Evolutionary conservation across 2,329 filamentous ascomycete species (phyloP).

Genomic region (Chrysoporthe austroafricana): DNA sequence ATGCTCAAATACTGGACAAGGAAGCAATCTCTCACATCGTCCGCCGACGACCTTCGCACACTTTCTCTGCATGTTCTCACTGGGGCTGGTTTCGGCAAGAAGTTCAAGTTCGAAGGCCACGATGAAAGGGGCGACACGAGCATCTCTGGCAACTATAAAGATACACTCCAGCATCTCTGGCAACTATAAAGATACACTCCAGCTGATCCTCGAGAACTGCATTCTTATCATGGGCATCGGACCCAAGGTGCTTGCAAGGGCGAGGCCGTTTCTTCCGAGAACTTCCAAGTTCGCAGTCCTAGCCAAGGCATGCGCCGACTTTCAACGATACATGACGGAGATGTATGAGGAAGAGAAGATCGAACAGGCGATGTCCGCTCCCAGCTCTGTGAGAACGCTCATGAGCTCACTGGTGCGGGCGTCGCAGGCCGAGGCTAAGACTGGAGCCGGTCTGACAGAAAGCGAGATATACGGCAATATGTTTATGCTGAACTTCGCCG

Average conservation of each 20-base stretch:
- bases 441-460: slow-evolving; percentile 37
- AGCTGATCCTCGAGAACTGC: slow-evolving; percentile 37
- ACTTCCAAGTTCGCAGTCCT: slow-evolving; percentile 34
- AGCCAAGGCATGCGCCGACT: slow-evolving; percentile 33
- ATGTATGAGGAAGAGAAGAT: slow-evolving; percentile 38
- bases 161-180: slow-evolving; percentile 33
- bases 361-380: background rate
- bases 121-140: slow-evolving; percentile 30
- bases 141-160: slow-evolving; percentile 34
- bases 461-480: slow-evolving; percentile 54
- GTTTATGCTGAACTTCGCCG: slow-evolving; percentile 53
- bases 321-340: slow-evolving; percentile 36
- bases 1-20: slow-evolving; percentile 37
- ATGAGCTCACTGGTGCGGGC: slow-evolving; percentile 16
- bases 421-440: slow-evolving; percentile 9
- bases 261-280: slow-evolving; percentile 54
- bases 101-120: slow-evolving; percentile 36
- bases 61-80: slow-evolving; percentile 37
- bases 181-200: slow-evolving; percentile 37
- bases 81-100: slow-evolving; percentile 38
- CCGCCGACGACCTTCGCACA: slow-evolving; percentile 35
- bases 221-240: slow-evolving; percentile 38
- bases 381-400: background rate
- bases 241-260: slow-evolving; percentile 31
- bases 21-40: slow-evolving; percentile 28